phyloP scores from a whole-genome alignment of 352 stramenopile genomes.

The Phytophthora ohioensis region DNA sequence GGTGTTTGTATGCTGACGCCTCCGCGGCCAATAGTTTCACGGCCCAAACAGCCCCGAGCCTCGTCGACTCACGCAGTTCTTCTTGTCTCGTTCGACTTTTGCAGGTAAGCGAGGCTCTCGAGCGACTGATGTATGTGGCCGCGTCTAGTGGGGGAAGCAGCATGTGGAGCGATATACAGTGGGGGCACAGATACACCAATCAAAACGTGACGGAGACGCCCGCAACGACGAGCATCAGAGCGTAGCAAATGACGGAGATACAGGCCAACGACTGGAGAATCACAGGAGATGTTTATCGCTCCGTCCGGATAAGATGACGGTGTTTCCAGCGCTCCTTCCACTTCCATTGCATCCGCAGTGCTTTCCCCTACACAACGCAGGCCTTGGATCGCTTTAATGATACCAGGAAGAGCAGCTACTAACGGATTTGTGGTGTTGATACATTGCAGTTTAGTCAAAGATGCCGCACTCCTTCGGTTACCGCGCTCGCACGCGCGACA shows the following conservation, averaged over 20 bases:
- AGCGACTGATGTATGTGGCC: slow-evolving; percentile 1
- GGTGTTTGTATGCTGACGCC: slow-evolving; percentile 74
- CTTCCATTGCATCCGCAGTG: neutral
- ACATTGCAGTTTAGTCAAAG: slow-evolving; percentile 52
- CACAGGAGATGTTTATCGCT: neutral
- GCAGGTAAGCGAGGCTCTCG: slow-evolving; percentile 52
- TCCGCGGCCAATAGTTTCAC: slow-evolving; percentile 87
- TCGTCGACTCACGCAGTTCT: slow-evolving; percentile 64
- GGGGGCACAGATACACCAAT: slow-evolving; percentile 16
- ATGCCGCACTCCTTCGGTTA: slow-evolving; percentile 99
- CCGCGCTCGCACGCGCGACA: slow-evolving; percentile 98
- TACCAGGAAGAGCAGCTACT: slow-evolving; percentile 25
- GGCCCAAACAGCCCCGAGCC: slow-evolving; percentile 18
- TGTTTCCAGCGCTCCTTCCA: slow-evolving; percentile 2
- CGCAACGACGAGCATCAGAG: slow-evolving; percentile 5
- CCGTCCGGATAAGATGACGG: slow-evolving; percentile 1
- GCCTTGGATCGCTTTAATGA: neutral
- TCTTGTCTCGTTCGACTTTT: slow-evolving; percentile 85
- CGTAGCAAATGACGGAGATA: slow-evolving; percentile 32
- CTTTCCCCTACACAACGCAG: slow-evolving; percentile 8
- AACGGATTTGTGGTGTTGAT: slow-evolving; percentile 33
- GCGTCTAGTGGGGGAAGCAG: neutral
- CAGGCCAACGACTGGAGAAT: slow-evolving; percentile 22
- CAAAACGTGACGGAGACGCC: slow-evolving; percentile 9
- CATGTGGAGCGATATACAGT: slow-evolving; percentile 14